These are phyloP conservation scores for Bryoglossum gracile DNA, from an alignment of 495 filamentous ascomycete species.

Conservation along the genomic window DNA sequence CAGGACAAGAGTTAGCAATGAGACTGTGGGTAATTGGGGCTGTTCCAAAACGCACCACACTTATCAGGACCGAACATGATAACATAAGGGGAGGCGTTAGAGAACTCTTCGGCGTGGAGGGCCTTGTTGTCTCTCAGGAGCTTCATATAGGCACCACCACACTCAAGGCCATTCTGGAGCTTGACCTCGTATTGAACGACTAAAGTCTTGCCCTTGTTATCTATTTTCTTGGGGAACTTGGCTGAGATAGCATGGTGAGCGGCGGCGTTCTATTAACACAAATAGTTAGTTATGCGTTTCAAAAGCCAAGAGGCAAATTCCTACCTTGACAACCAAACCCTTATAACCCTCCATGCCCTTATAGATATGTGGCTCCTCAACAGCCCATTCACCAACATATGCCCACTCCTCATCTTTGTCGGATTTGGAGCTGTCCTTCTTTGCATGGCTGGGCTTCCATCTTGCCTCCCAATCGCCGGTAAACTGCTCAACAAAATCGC, in stretches of 20 bases:
- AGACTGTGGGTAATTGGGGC: too few relatives aligned
- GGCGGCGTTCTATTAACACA: too few relatives aligned
- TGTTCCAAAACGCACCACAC: too few relatives aligned
- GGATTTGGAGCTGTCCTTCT: slow-evolving; percentile 66
- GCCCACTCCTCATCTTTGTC: slow-evolving; percentile 95
- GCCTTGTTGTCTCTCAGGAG: slow-evolving; percentile 96
- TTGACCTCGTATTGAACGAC: slow-evolving; percentile 99
- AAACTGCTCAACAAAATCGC: slow-evolving; percentile 97
- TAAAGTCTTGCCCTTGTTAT: slow-evolving; percentile 92
- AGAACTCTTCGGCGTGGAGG: slow-evolving; percentile 96
- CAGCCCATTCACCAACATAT: slow-evolving; percentile 92
- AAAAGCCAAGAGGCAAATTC: too few relatives aligned
- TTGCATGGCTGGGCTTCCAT: slow-evolving; percentile 92
- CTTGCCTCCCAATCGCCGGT: slow-evolving; percentile 86
- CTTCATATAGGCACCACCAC: slow-evolving; percentile 99
- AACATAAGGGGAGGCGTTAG: slow-evolving; percentile 92
- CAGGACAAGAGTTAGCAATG: not conserved
- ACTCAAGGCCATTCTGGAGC: slow-evolving; percentile 97
- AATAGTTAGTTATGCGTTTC: too few relatives aligned
- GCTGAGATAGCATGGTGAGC: slow-evolving; percentile 99
- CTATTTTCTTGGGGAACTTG: slow-evolving; percentile 94
- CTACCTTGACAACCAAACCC: slow-evolving; percentile 96
- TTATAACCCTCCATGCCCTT: slow-evolving; percentile 96
- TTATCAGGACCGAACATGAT: slow-evolving; percentile 99
- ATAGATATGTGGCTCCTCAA: slow-evolving; percentile 88